Evolutionary conservation across 805 yeast genomes (phyloP).

Genomic region (Blastobotrys chiropterorum): DNA sequence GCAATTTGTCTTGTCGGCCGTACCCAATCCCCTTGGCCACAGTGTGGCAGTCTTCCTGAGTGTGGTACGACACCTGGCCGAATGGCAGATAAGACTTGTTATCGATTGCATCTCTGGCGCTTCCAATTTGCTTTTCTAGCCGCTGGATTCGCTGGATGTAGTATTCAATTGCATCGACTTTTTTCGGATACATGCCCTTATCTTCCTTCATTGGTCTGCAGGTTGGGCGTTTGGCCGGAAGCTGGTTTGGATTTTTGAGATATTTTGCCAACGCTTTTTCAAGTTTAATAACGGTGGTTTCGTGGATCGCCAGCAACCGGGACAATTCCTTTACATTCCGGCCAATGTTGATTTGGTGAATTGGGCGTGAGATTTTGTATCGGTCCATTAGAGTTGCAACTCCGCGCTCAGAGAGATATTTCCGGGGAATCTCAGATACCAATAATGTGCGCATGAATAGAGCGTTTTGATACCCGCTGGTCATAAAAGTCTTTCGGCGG

Average conservation of each 20-base stretch:
- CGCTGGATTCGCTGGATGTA: slow-evolving; percentile 11
- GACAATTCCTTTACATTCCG: slow-evolving; percentile 25
- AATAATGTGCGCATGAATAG: slow-evolving; percentile 29
- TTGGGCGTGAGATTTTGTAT: slow-evolving; percentile 7
- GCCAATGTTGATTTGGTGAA: slow-evolving; percentile 27
- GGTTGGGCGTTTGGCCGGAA: slow-evolving; percentile 22
- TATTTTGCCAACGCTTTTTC: slow-evolving; percentile 28
- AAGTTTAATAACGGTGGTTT: slow-evolving; percentile 18
- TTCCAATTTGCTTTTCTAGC: slow-evolving; percentile 21
- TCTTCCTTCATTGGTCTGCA: slow-evolving; percentile 18
- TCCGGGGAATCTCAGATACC: slow-evolving; percentile 27
- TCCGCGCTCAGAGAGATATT: slow-evolving; percentile 23
- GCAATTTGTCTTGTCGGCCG: slow-evolving; percentile 14
- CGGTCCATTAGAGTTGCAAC: slow-evolving; percentile 15
- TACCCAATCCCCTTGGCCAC: slow-evolving; percentile 16
- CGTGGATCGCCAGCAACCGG: slow-evolving; percentile 22
- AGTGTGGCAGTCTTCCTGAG: slow-evolving; percentile 19
- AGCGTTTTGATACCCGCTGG: slow-evolving; percentile 21
- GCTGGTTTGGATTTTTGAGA: slow-evolving; percentile 21
- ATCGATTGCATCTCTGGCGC: slow-evolving; percentile 20
- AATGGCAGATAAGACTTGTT: slow-evolving; percentile 19
- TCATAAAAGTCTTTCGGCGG: slow-evolving; percentile 20
- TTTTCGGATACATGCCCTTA: slow-evolving; percentile 3
- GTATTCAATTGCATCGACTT: slow-evolving; percentile 28
- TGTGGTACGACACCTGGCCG: slow-evolving; percentile 30